Evolutionary conservation across 441 rosid species (phyloP).

Genomic region (Corymbia citriodora): DNA sequence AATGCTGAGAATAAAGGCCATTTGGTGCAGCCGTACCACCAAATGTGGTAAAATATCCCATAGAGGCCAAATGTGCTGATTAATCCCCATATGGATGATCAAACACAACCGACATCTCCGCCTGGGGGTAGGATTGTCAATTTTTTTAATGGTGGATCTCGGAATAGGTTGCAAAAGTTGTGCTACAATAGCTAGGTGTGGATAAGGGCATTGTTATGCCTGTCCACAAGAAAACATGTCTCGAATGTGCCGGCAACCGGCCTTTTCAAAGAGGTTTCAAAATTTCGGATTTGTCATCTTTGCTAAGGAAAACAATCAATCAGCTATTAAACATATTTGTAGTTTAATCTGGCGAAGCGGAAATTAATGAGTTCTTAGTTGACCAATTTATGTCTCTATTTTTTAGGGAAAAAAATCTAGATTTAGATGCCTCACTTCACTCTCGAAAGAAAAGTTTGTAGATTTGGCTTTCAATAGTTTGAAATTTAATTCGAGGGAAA

Average conservation of each 20-base stretch:
- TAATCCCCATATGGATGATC: background rate
- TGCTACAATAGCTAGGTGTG: background rate
- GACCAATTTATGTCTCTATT: background rate
- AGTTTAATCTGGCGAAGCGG: background rate
- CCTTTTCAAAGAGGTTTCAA: background rate
- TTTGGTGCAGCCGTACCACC: background rate
- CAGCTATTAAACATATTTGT: background rate
- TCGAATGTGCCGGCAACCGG: fast-evolving
- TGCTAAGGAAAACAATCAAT: too few relatives aligned
- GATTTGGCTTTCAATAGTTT: background rate
- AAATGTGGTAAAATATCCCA: background rate
- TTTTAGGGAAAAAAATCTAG: too few relatives aligned
- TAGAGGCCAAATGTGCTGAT: background rate
- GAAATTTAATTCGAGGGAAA: background rate
- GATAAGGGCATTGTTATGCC: background rate
- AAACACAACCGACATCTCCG: background rate
- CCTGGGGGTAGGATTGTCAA: background rate
- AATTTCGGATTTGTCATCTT: background rate
- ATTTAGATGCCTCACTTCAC: background rate
- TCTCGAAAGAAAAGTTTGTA: background rate
- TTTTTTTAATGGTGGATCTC: background rate
- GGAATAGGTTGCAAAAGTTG: too few relatives aligned
- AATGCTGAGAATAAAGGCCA: background rate
- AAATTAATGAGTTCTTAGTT: background rate
- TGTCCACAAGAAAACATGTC: background rate